Base-by-base conservation (phyloP, 192 early-diverging fungal genomes). In the Dissophora ornata region DNA sequence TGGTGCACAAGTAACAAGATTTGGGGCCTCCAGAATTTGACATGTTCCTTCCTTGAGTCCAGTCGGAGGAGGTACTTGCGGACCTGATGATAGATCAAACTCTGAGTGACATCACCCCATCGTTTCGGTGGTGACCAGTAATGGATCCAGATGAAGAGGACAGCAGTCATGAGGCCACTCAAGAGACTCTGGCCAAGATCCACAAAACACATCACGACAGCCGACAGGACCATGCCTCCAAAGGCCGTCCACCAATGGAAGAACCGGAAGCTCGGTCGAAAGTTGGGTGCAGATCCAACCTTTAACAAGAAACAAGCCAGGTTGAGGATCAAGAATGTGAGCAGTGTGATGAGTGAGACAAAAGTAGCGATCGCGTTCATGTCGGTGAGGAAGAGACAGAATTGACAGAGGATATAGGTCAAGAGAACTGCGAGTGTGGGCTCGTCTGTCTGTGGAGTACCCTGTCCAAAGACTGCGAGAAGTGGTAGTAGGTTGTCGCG, bases 1-100 rank as follows among this genome's bases (percentile, higher is more conserved):
- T 88, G 84, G 59, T 91, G 81, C 4, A 90, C 85, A 12, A 90
- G 64, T 10, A 91, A 77, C 49, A 91, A 62, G 36, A 91, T 89
- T 66, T 91, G 90, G 18, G 90, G 90, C 41, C 90, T 65, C 90
- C 90, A 91, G 51, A 88, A 90, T 75, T 90, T 90, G 79, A 90
- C 86, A 46, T 90, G 87, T 41, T 89, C 87, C 62, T 89, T 89
- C 46, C 87, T 77, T 19, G 80, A 42, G 26, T 91, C 90, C 40
- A 91, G 79, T 15, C 87, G 81, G 22, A 91, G 69, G 59, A 91
- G 69, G 60, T 83, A 90, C 63, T 91, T 91, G 71, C 90, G 86
- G 51, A 90, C 89, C 63, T 91, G 89, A 65, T 90, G 90, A 67
- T 89, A 91, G 52, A 91, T 90, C 55, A 91, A 71, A 46, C 83